A percentile compares a stretch with the other conserved stretches of the same genome.
These are phyloP conservation scores for Umbelopsis ramanniana DNA, from an alignment of 192 early-diverging fungal genomes.

Conservation along the genomic window DNA sequence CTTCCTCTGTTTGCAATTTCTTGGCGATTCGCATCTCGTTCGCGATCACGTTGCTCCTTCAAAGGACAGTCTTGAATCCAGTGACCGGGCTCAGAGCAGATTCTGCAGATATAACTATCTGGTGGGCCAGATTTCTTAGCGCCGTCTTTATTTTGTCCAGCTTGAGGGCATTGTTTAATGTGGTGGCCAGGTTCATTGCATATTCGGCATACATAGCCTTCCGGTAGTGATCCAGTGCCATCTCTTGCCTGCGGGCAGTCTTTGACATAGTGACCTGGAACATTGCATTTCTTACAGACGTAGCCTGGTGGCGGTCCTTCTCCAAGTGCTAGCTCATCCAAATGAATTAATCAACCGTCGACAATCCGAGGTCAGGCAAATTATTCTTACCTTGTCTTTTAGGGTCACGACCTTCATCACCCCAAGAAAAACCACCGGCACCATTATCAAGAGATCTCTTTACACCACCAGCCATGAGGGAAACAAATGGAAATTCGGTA, in stretches of 20 bases:
- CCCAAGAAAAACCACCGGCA: constrained; percentile 53
- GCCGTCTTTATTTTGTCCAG: constrained; percentile 21
- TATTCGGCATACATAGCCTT: constrained; percentile 50
- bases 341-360: not conserved
- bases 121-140: constrained; percentile 44
- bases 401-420: constrained; percentile 28
- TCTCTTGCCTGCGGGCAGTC: constrained; percentile 47
- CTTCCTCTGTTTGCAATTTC: constrained; percentile 56
- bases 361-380: too few species aligned
- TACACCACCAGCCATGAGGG: constrained; percentile 35
- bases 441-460: constrained; percentile 33
- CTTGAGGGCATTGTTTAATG: constrained; percentile 41
- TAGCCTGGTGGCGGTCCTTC: constrained; percentile 33
- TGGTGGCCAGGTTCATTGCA: constrained; percentile 62
- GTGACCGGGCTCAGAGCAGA: constrained; percentile 69
- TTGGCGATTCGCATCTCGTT: constrained; percentile 51
- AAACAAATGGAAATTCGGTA: constrained; percentile 57
- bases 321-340: not conserved
- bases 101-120: constrained; percentile 60
- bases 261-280: constrained; percentile 50
- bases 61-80: constrained; percentile 66
- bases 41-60: constrained; percentile 53
- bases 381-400: constrained; percentile 19
- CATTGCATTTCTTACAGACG: constrained; percentile 51
- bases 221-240: constrained; percentile 20